Evolutionary conservation across 2,329 filamentous ascomycete genomes (phyloP).

Genomic region (Trichoderma lentiforme): DNA sequence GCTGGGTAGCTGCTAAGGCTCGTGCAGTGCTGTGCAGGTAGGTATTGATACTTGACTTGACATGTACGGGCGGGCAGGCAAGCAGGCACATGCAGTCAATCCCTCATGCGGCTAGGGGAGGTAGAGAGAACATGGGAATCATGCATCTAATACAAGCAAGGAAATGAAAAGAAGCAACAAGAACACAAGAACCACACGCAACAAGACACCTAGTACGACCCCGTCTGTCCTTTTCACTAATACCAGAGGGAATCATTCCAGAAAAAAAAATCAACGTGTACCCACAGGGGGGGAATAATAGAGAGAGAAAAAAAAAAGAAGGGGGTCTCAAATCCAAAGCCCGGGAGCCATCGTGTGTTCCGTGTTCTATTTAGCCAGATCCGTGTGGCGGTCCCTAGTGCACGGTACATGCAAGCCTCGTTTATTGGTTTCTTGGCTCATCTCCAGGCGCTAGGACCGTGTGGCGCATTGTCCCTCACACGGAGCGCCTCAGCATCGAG

Average conservation of each 20-base stretch:
- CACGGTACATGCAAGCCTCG: slow-evolving; percentile 7
- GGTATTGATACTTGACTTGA: not conserved
- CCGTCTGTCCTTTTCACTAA: not conserved
- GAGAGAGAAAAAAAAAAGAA: not conserved
- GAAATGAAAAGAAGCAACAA: not conserved
- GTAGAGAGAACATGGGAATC: not conserved
- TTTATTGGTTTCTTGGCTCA: not conserved
- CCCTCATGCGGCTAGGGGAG: not conserved
- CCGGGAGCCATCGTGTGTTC: not conserved
- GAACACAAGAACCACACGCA: not conserved
- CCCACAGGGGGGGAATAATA: not conserved
- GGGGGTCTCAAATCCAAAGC: not conserved
- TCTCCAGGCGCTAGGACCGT: not conserved
- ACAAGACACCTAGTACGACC: not conserved
- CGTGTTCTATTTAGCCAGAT: slow-evolving; percentile 3
- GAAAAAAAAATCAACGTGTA: not conserved
- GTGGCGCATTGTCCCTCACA: slow-evolving; percentile 16
- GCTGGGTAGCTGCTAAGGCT: not conserved
- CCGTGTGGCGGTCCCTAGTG: slow-evolving; percentile 8
- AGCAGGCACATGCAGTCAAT: not conserved
- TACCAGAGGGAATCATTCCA: slow-evolving; percentile 16
- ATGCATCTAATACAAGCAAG: not conserved
- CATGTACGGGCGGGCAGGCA: not conserved
- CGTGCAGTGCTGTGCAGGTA: not conserved
- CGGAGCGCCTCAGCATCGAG: not conserved